Evolutionary conservation across 2,329 filamentous ascomycete genomes (phyloP).

Genomic region (Apiospora marii): DNA sequence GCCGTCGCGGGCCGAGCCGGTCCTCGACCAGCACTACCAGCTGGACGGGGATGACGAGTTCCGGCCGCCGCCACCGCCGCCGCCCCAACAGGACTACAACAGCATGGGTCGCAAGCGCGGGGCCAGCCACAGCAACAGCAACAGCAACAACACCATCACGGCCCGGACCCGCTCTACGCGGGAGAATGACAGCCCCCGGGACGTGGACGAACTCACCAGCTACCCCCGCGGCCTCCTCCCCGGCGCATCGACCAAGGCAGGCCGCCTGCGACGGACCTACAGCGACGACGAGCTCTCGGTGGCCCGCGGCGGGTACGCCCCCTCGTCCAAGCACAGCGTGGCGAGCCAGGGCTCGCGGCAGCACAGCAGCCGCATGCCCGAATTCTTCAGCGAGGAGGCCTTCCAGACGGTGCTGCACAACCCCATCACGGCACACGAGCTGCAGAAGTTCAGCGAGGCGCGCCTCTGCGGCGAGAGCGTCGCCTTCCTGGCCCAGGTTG

Average conservation of each 20-base stretch:
- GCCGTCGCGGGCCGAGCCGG: not conserved
- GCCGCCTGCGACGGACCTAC: not conserved
- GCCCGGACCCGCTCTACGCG: not conserved
- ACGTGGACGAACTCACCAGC: not conserved
- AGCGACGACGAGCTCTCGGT: constrained; percentile 3
- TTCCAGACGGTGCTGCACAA: constrained; percentile 52
- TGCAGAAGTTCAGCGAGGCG: constrained; percentile 50
- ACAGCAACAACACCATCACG: not conserved
- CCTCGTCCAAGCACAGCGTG: not conserved
- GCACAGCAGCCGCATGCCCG: constrained; percentile 36
- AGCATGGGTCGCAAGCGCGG: not conserved
- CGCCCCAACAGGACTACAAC: not conserved
- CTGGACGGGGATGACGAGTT: not conserved
- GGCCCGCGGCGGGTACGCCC: not conserved
- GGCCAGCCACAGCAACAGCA: not conserved
- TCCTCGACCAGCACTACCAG: not conserved
- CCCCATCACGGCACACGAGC: constrained; percentile 50
- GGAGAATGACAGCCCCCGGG: not conserved
- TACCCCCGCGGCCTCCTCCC: not conserved
- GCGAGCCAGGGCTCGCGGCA: constrained; percentile 25
- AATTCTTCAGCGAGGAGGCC: constrained; percentile 51
- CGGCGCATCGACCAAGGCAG: no score
- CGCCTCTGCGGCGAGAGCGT: constrained; percentile 51
- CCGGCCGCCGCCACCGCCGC: not conserved
- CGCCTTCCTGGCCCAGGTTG: constrained; percentile 57